phyloP scores from a whole-genome alignment of 805 yeast genomes.

The Candida oleophila region DNA sequence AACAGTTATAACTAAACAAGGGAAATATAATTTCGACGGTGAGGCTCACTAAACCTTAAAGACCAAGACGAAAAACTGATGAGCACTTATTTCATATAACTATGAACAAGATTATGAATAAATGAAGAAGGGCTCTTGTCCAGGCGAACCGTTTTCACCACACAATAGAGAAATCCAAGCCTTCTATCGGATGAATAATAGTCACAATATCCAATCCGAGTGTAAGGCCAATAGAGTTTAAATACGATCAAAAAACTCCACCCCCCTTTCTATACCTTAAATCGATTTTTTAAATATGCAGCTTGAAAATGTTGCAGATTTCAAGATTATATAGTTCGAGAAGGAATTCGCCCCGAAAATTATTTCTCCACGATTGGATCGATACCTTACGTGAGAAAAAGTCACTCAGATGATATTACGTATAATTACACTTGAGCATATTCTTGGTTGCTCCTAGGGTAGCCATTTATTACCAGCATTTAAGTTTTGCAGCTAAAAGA shows the following conservation, averaged over 20 bases:
- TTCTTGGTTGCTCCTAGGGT: background rate
- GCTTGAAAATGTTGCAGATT: background rate
- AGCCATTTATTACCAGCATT: background rate
- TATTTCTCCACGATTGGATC: no score
- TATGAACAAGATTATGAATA: no score
- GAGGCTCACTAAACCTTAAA: background rate
- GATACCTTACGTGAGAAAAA: no score
- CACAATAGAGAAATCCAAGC: background rate
- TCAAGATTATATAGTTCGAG: background rate
- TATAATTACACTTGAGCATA: background rate
- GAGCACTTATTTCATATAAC: background rate
- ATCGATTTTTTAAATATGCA: background rate
- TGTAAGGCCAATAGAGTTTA: background rate
- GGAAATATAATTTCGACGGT: background rate
- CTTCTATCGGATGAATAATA: background rate
- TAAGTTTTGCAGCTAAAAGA: background rate
- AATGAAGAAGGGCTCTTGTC: background rate
- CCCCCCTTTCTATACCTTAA: background rate
- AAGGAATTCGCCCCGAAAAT: no score
- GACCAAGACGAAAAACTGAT: background rate
- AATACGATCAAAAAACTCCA: background rate
- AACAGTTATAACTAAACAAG: background rate
- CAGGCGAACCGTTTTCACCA: background rate
- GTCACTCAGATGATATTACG: background rate
- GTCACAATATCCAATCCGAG: background rate